Base-by-base conservation (phyloP, 116 monocot genomes). In the Dioscorea cayenensis region DNA sequence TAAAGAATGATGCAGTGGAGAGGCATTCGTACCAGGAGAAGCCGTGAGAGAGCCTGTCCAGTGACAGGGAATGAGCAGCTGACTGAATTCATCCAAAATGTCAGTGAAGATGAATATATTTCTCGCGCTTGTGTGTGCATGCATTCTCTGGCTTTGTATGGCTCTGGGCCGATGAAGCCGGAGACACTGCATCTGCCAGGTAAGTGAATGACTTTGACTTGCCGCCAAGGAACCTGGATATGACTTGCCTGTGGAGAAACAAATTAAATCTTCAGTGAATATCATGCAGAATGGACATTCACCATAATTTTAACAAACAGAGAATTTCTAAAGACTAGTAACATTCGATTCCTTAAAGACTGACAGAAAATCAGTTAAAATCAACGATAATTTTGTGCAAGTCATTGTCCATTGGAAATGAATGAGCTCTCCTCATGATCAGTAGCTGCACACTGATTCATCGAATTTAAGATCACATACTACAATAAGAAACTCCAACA, bases 191-290 rank as follows among this genome's bases (percentile, higher is more conserved):
- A 28, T 87, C 87, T 6, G 73, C 65, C 6, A 91, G 70, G 64
- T 32, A 77, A 1, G 80, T 75, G 75, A 87, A 91, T 23, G 91
- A 91, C 73, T 85, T 91, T 5, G 91, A 91, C 77, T 87, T 91
- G n/a, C 87, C 91, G 50, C 72, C 67, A 72, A 83, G 87, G 79
- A 91, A 87, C 28, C 72, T 85, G 14, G 85, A 91, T 20, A 87
- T 79, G 70, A 82, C 72, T 70, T 67, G 72, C 70, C 89, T 89
- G 79, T 49, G 5, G n/a, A 55, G 55, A 55, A 55, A 55, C n/a
- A 55, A 55, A 14, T 52, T 38, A 38, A 2, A 38, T 38, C 38
- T 38, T 38, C 38, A 38, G 38, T 25, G 32, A 32, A 32, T 32
- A 32, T 2, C 32, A 32, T 32, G 32, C 32, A 32, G 32, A 32